phyloP scores from a whole-genome alignment of 2,329 filamentous ascomycete species.

The Hortaea werneckii region DNA sequence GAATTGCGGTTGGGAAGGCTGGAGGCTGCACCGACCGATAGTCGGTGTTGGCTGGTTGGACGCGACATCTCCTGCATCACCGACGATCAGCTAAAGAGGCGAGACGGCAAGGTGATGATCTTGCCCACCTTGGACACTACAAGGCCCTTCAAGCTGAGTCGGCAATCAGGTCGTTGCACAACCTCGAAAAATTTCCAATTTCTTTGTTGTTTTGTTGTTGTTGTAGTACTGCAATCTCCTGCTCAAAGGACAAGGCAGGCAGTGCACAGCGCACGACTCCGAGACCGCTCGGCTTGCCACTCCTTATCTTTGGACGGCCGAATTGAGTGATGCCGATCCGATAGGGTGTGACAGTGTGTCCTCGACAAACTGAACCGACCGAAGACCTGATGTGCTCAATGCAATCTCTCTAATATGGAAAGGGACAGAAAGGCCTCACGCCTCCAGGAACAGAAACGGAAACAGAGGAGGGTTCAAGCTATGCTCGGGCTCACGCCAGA shows the following conservation, averaged over 20 bases:
- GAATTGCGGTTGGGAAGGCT: conserved; percentile 51
- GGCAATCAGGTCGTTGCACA: neutral
- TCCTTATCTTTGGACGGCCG: neutral
- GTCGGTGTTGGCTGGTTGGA: conserved; percentile 32
- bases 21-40: conserved; percentile 44
- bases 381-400: too few relatives aligned
- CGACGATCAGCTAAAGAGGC: neutral
- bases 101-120: neutral
- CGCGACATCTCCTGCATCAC: conserved; percentile 29
- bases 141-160: conserved; percentile 3
- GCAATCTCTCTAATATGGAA: too few relatives aligned
- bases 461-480: conserved; percentile 1
- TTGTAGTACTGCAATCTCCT: neutral
- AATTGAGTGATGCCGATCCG: neutral
- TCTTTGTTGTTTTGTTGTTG: conserved; percentile 4
- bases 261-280: conserved; percentile 1
- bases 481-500: neutral
- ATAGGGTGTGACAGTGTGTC: neutral
- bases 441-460: neutral
- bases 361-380: too few relatives aligned
- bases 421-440: too few relatives aligned
- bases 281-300: conserved; percentile 3
- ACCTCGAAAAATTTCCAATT: neutral
- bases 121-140: conserved; percentile 14
- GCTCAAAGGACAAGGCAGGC: neutral